Conservation (phyloP, 306 rosid genomes). For the Medicago lupulina region DNA sequence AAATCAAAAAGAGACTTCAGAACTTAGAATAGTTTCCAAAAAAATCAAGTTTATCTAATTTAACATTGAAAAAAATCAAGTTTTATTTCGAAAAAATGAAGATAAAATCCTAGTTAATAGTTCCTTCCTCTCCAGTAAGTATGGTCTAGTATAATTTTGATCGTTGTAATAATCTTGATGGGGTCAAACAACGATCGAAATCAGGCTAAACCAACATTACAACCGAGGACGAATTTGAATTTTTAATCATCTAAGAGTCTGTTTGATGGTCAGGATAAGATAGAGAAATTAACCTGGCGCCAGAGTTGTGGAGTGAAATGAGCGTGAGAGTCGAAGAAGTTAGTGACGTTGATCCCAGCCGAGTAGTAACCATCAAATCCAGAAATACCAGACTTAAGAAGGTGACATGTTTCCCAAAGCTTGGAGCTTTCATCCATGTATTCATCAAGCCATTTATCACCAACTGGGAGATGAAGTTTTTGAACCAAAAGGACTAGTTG, state of each 20-base stretch:
- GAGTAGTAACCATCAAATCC: slow-evolving; percentile 75
- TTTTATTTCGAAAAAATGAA: too few species aligned
- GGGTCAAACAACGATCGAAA: not conserved
- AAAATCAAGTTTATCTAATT: not conserved
- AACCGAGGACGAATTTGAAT: not conserved
- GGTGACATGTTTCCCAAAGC: slow-evolving; percentile 94
- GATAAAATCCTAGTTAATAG: not conserved
- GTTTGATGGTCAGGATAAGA: not conserved
- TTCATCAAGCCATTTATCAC: slow-evolving; percentile 97
- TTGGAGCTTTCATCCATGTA: slow-evolving; percentile 95
- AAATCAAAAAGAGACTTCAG: not conserved
- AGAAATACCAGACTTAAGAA: slow-evolving; percentile 79
- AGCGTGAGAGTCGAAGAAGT: slow-evolving; percentile 65
- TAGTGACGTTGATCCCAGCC: slow-evolving; percentile 63
- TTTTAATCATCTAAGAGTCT: too few species aligned
- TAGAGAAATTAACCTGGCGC: slow-evolving; percentile 56
- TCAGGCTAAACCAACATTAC: not conserved
- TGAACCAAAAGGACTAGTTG: slow-evolving; percentile 81
- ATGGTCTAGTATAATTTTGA: not conserved
- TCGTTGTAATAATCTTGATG: not conserved
- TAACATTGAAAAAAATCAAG: not conserved
- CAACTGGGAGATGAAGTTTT: slow-evolving; percentile 86
- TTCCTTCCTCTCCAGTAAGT: not conserved
- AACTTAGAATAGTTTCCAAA: not conserved
- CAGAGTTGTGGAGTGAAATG: slow-evolving; percentile 67